These are phyloP conservation scores for Russula olivacea DNA, from an alignment of 768 basidiomycete genomes.

Conservation along the genomic window DNA sequence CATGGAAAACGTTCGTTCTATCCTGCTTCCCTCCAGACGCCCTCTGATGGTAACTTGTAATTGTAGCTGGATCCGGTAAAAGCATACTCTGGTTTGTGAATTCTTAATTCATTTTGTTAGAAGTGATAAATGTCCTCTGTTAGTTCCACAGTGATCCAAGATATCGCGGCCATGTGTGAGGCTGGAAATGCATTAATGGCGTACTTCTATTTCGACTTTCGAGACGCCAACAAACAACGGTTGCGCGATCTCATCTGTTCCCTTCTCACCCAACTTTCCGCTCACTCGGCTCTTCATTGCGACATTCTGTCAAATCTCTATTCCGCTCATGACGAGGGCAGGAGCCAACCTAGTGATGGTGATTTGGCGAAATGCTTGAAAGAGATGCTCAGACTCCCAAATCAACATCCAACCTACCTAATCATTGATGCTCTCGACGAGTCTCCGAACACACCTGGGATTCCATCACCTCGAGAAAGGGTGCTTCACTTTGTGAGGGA, in stretches of 20 bases:
- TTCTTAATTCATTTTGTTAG: neutral
- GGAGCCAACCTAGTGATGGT: neutral
- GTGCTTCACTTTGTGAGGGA: neutral
- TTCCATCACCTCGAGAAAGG: neutral
- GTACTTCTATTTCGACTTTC: too few relatives aligned
- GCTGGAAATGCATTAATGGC: too few relatives aligned
- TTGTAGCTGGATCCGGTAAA: neutral
- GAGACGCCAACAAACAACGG: too few relatives aligned
- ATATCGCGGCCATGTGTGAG: too few relatives aligned
- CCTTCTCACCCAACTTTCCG: too few relatives aligned
- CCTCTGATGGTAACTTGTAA: too few relatives aligned
- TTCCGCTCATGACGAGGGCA: neutral
- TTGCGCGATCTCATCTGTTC: too few relatives aligned
- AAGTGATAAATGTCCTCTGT: too few relatives aligned
- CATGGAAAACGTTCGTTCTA: too few relatives aligned
- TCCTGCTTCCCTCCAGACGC: too few relatives aligned
- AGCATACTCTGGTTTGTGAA: neutral
- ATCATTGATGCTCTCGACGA: constrained; percentile 4
- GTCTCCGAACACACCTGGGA: neutral
- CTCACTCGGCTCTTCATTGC: too few relatives aligned
- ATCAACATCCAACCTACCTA: neutral
- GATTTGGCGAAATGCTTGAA: neutral
- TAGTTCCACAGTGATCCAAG: neutral
- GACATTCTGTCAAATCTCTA: neutral
- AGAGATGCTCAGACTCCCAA: neutral